Percentiles rank a stretch among this genome's conserved stretches.
phyloP scores from a whole-genome alignment of 2,329 filamentous ascomycete genomes.

The Colletotrichum tofieldiae region DNA sequence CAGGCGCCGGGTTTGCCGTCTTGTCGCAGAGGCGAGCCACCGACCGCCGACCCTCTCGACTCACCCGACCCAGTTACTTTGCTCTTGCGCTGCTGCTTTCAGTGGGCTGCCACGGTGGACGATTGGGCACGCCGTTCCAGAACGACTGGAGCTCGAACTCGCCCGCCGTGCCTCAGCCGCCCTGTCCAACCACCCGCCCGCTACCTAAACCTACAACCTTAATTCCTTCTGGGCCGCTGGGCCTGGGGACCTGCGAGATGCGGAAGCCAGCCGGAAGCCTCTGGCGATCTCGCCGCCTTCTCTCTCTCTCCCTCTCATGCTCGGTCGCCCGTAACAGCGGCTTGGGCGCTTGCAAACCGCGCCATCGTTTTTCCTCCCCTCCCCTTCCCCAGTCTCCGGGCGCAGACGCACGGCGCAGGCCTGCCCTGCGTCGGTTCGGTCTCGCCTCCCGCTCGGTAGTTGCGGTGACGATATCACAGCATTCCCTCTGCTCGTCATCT shows the following conservation, averaged over 20 bases:
- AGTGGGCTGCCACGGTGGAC: too few relatives aligned
- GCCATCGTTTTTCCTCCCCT: not conserved
- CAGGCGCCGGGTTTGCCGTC: conserved; percentile 2
- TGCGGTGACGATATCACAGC: not conserved
- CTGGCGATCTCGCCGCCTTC: conserved; percentile 9
- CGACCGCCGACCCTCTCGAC: not conserved
- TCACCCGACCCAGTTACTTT: not conserved
- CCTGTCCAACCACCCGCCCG: not conserved
- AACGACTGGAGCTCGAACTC: conserved; percentile 29
- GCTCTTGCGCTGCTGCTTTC: not conserved
- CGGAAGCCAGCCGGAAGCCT: not conserved
- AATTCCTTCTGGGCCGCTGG: conserved; percentile 11
- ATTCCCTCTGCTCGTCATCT: not conserved
- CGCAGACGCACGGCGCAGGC: not conserved
- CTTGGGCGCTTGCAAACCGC: too few relatives aligned
- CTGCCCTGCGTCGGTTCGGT: not conserved
- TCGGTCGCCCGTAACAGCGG: too few relatives aligned
- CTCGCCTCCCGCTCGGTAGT: not conserved
- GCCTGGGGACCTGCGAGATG: not conserved
- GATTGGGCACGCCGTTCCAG: conserved; percentile 10
- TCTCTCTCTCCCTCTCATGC: not conserved
- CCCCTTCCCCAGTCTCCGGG: too few relatives aligned
- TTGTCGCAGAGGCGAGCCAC: not conserved
- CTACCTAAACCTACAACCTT: conserved; percentile 23
- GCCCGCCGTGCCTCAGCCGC: conserved; percentile 2